Evolutionary conservation across 2,329 filamentous ascomycete genomes (phyloP).

Genomic region (Boeremia lycopersici): DNA sequence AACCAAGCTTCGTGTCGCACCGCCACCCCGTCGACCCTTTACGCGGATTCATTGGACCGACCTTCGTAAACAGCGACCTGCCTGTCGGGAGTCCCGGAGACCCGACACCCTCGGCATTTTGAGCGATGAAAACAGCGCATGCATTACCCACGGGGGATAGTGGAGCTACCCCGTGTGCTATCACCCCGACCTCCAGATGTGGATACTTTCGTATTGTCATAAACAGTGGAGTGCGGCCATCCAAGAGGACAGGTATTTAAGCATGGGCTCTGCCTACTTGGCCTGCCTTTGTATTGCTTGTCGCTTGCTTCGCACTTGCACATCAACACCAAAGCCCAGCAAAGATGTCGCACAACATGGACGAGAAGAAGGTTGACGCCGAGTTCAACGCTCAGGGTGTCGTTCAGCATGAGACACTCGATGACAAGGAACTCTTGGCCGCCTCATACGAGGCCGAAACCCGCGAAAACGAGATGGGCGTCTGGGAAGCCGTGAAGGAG

Average conservation of each 20-base stretch:
- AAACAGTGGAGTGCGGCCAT: not conserved
- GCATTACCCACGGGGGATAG: slow-evolving; percentile 8
- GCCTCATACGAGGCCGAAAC: slow-evolving; percentile 63
- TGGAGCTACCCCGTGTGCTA: slow-evolving; percentile 10
- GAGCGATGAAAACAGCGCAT: slow-evolving; percentile 2
- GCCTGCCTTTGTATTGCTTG: slow-evolving; percentile 15
- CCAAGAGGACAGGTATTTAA: slow-evolving; percentile 17
- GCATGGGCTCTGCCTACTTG: slow-evolving; percentile 7
- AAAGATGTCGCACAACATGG: slow-evolving; percentile 17
- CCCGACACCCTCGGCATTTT: slow-evolving; percentile 2
- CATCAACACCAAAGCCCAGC: slow-evolving; percentile 5
- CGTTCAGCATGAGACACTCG: slow-evolving; percentile 24
- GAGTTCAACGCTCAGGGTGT: slow-evolving; percentile 19
- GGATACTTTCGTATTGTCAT: not conserved
- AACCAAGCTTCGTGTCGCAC: not conserved
- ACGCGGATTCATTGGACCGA: slow-evolving; percentile 2
- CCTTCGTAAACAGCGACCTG: slow-evolving; percentile 1
- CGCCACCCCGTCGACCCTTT: slow-evolving; percentile 2
- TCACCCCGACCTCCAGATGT: slow-evolving; percentile 5
- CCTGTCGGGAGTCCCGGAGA: slow-evolving; percentile 15
- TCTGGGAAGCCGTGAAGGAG: slow-evolving; percentile 55
- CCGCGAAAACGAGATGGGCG: slow-evolving; percentile 57
- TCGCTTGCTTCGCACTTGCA: slow-evolving; percentile 14
- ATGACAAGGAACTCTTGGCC: slow-evolving; percentile 29
- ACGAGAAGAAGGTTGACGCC: slow-evolving; percentile 10